Conservation (phyloP, 768 basidiomycete species). For the Mycena indigotica region DNA sequence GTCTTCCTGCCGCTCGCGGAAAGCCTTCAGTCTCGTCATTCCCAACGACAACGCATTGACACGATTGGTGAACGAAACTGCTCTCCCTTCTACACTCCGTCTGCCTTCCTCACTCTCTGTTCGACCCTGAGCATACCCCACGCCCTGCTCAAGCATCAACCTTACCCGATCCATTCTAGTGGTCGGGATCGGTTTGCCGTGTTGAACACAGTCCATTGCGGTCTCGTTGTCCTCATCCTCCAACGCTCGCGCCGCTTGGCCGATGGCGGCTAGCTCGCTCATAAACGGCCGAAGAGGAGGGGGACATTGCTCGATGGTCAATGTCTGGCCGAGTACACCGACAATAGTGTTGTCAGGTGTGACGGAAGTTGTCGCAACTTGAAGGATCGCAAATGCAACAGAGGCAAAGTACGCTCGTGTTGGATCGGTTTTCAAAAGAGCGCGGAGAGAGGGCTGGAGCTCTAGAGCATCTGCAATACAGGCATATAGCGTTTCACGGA, state of each 20-base stretch:
- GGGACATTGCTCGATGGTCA: constrained; percentile 67
- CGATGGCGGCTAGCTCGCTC: constrained; percentile 60
- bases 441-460: constrained; percentile 52
- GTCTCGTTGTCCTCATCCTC: constrained; percentile 54
- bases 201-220: constrained; percentile 47
- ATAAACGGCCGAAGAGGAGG: constrained; percentile 68
- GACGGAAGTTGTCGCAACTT: constrained; percentile 57
- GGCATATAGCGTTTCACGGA: constrained; percentile 87
- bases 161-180: constrained; percentile 63
- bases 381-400: constrained; percentile 71
- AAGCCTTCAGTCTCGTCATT: constrained; percentile 71
- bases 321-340: constrained; percentile 57
- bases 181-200: constrained; percentile 37
- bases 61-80: constrained; percentile 73
- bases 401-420: constrained; percentile 79
- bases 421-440: constrained; percentile 61
- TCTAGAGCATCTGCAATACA: constrained; percentile 73
- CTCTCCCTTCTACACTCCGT: constrained; percentile 62
- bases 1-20: constrained; percentile 67
- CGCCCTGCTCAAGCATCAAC: constrained; percentile 59
- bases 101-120: constrained; percentile 33
- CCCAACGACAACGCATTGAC: constrained; percentile 73
- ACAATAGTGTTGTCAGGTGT: constrained; percentile 53
- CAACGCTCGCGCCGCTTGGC: constrained; percentile 49
- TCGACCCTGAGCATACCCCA: constrained; percentile 43